Evolutionary conservation across 129 eudicot genomes (phyloP).

Genomic region (Silybum marianum): DNA sequence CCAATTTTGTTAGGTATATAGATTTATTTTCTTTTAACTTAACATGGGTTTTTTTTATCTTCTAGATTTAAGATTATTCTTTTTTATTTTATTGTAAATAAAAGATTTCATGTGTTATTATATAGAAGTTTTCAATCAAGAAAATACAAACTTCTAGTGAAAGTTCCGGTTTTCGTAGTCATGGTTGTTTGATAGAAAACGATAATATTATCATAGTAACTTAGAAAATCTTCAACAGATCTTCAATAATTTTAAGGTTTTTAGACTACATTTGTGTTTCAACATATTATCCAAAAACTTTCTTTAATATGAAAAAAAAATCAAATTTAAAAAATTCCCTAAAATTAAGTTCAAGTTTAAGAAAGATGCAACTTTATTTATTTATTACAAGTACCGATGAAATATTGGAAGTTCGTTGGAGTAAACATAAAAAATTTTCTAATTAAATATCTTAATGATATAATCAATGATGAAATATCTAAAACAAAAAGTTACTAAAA

Average conservation of each 20-base stretch:
- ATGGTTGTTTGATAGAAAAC: neutral
- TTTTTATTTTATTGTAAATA: neutral
- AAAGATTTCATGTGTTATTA: neutral
- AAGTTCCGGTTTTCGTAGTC: neutral
- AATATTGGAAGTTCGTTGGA: too few relatives aligned
- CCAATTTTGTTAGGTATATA: conserved; percentile 33
- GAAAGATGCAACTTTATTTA: too few relatives aligned
- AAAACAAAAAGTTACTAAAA: too few relatives aligned
- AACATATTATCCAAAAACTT: neutral
- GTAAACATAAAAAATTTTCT: too few relatives aligned
- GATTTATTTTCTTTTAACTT: conserved; percentile 11
- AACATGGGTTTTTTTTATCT: neutral
- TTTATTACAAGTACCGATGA: too few relatives aligned
- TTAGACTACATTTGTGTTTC: too few relatives aligned
- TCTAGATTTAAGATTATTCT: neutral
- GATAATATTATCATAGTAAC: neutral
- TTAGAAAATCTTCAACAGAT: neutral
- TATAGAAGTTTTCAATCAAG: neutral
- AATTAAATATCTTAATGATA: too few relatives aligned
- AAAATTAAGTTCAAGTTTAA: too few relatives aligned
- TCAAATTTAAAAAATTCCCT: too few relatives aligned
- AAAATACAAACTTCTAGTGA: neutral
- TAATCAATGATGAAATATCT: too few relatives aligned
- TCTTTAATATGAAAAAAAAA: too few relatives aligned
- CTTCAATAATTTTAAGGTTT: neutral